A percentile compares a stretch with the other conserved stretches of the same genome.
Conservation (phyloP, 129 eudicot species). For the Escallonia rubra region DNA sequence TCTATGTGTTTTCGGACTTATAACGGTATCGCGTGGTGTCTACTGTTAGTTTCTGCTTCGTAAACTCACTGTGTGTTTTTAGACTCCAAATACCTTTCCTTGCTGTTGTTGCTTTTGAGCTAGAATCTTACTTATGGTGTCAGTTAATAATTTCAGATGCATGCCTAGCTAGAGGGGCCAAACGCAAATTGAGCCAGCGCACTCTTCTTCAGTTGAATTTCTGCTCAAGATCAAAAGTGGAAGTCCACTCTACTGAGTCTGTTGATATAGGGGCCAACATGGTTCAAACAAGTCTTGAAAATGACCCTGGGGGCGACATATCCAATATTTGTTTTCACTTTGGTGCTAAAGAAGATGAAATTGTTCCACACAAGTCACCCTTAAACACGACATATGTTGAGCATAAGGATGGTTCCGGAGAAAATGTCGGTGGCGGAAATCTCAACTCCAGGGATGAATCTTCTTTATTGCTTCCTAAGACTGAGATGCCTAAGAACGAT, state of each 20-base stretch:
- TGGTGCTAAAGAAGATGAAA: slow-evolving; percentile 19
- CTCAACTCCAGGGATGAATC: slow-evolving; percentile 12
- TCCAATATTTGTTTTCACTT: not conserved
- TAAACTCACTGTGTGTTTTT: too few species aligned
- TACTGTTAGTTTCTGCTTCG: too few species aligned
- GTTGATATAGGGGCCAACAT: slow-evolving; percentile 16
- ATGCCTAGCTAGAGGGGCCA: slow-evolving; percentile 80
- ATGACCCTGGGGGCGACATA: not conserved
- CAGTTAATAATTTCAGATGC: slow-evolving; percentile 58
- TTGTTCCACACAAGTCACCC: slow-evolving; percentile 12
- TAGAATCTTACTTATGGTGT: slow-evolving; percentile 19
- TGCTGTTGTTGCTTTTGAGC: too few species aligned
- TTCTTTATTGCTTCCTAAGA: slow-evolving; percentile 10
- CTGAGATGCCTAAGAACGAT: slow-evolving; percentile 26
- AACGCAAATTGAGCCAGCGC: slow-evolving; percentile 75
- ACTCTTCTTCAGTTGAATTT: slow-evolving; percentile 82
- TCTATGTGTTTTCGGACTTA: too few species aligned
- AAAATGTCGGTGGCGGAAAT: slow-evolving; percentile 17
- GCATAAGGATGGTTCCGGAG: slow-evolving; percentile 17
- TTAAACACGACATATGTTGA: slow-evolving; percentile 16
- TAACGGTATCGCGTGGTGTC: too few species aligned
- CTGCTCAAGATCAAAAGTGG: slow-evolving; percentile 32
- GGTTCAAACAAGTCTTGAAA: slow-evolving; percentile 8
- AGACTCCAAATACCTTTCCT: too few species aligned
- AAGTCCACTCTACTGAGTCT: slow-evolving; percentile 11